These are phyloP conservation scores for Aspergillus sp. DNA, from an alignment of 2,329 filamentous ascomycete genomes.

Conservation along the genomic window DNA sequence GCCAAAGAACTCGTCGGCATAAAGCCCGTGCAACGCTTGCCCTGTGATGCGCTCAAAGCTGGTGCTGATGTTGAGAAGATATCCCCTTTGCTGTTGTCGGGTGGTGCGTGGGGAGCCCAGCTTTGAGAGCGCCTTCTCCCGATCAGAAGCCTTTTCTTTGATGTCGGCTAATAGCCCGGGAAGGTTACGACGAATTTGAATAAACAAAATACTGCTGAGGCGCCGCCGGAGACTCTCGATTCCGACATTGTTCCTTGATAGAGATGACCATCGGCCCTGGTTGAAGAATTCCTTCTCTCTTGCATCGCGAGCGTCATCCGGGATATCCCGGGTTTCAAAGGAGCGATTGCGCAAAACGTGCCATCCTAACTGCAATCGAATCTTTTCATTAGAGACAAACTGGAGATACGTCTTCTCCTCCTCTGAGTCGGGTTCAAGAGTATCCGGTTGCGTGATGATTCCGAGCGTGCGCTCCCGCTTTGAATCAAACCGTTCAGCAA, in stretches of 20 bases:
- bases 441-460: conserved; percentile 53
- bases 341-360: conserved; percentile 51
- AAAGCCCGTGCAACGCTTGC: conserved; percentile 46
- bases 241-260: conserved; percentile 33
- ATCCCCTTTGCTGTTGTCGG: conserved; percentile 29
- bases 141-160: conserved; percentile 36
- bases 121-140: conserved; percentile 29
- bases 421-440: conserved; percentile 37
- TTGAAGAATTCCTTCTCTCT: conserved; percentile 39
- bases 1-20: conserved; percentile 46
- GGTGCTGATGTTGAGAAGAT: conserved; percentile 38
- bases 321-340: conserved; percentile 35
- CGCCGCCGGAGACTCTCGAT: conserved; percentile 40
- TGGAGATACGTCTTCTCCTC: conserved; percentile 38
- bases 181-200: conserved; percentile 32
- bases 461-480: conserved; percentile 42
- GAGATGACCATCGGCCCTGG: conserved; percentile 26
- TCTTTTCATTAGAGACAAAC: conserved; percentile 45
- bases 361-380: conserved; percentile 51
- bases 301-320: conserved; percentile 32
- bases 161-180: conserved; percentile 42
- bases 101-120: conserved; percentile 29
- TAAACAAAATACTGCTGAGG: conserved; percentile 40
- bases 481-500: conserved; percentile 41
- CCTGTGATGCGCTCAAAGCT: conserved; percentile 42